Evolutionary conservation across 1,284 basidiomycete species (phyloP).

Genomic region (Irpex sp.): DNA sequence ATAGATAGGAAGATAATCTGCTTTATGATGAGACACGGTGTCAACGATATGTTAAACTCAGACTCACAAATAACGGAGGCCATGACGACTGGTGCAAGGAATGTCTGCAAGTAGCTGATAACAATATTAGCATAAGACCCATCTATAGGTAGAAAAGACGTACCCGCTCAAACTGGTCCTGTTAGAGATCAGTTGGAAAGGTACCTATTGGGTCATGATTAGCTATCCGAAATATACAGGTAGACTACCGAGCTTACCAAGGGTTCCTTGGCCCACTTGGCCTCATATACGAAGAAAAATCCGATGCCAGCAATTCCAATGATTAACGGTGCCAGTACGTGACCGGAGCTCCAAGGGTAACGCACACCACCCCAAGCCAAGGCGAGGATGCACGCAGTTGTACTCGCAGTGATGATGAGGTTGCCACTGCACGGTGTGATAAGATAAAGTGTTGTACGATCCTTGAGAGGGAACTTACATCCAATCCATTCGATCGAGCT

Average conservation of each 20-base stretch:
- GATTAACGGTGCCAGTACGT: slow-evolving; percentile 7
- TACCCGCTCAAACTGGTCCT: slow-evolving; percentile 9
- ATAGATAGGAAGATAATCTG: slow-evolving; percentile 12
- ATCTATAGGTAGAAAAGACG: not conserved
- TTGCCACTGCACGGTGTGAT: slow-evolving; percentile 4
- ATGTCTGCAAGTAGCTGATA: slow-evolving; percentile 7
- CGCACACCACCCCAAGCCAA: slow-evolving; percentile 9
- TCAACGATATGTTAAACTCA: not conserved
- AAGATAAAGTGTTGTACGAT: not conserved
- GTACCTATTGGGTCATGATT: not conserved
- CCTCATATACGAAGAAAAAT: slow-evolving; percentile 7
- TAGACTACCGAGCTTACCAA: not conserved
- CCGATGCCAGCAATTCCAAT: slow-evolving; percentile 5
- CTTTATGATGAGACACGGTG: not conserved
- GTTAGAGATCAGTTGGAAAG: slow-evolving; percentile 8
- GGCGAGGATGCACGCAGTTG: slow-evolving; percentile 1
- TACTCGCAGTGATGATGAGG: slow-evolving; percentile 2
- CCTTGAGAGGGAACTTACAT: slow-evolving; percentile 23
- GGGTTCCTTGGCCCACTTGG: slow-evolving; percentile 1
- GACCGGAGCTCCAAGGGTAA: slow-evolving; percentile 9
- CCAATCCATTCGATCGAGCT: slow-evolving; percentile 36
- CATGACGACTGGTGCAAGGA: not conserved
- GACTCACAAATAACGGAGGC: slow-evolving; percentile 1
- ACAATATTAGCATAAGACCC: not conserved
- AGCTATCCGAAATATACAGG: not conserved